Conservation (phyloP, 176 grass and related monocot species). For the Oryza punctata region DNA sequence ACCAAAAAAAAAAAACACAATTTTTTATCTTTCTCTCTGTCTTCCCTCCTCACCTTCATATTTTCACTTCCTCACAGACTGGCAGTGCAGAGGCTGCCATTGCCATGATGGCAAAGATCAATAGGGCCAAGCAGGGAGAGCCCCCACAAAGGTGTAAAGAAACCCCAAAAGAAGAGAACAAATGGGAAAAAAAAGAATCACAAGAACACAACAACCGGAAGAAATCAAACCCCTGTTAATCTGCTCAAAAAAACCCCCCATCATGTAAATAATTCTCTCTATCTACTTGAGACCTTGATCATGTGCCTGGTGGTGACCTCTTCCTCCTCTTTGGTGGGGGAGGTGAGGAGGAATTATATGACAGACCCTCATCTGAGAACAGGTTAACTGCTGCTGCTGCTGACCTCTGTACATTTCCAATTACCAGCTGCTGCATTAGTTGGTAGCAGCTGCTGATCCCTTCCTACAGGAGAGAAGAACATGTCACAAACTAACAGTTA, state of each 20-base stretch:
- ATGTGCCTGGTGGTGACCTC: constrained; percentile 46
- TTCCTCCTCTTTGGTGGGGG: constrained; percentile 73
- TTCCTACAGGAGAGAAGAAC: constrained; percentile 50
- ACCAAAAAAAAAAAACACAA: constrained; percentile 41
- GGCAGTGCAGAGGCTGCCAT: constrained; percentile 48
- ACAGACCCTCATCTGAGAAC: constrained; percentile 44
- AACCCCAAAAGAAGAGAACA: constrained; percentile 55
- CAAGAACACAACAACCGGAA: constrained; percentile 44
- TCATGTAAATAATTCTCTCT: constrained; percentile 42
- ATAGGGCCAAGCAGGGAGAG: constrained; percentile 34
- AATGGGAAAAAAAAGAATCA: constrained; percentile 52
- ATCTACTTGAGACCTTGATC: constrained; percentile 46
- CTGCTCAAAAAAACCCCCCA: constrained; percentile 37
- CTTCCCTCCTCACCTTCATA: constrained; percentile 16
- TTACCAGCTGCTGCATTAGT: constrained; percentile 60
- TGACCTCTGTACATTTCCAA: constrained; percentile 47
- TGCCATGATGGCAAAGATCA: constrained; percentile 48
- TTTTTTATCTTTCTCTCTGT: not conserved
- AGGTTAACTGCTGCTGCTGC: constrained; percentile 37
- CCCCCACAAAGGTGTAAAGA: constrained; percentile 58
- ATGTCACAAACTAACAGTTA: not conserved
- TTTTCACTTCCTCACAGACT: constrained; percentile 43
- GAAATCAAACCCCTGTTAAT: constrained; percentile 64
- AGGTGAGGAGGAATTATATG: constrained; percentile 47
- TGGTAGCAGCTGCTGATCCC: constrained; percentile 71